Evolutionary conservation across 73 alveolate species (phyloP), one percentile per base, ranked within the genome.

Genomic region (Paramecium tetraurelia): DNA sequence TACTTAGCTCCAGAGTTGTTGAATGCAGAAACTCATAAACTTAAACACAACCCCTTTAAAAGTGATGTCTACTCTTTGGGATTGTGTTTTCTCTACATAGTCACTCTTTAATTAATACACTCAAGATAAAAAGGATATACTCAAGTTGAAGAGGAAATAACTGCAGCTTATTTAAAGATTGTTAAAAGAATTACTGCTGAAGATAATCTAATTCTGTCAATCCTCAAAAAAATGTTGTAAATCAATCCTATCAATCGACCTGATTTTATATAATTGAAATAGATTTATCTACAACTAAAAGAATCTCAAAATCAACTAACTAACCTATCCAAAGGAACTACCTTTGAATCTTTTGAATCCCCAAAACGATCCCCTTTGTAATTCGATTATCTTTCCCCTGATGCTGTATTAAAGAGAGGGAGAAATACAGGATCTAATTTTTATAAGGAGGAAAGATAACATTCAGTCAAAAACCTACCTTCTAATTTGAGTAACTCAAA

Each of bases 1-100:
- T 77, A 29, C 27, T 43, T 40, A 21, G 41, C 89, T 9, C 72
- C 72, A 20, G 75, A 77, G 44, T 43, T 77, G 24, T 77, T 40
- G 29, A 29, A 43, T 40, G 43, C 89, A 6, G 41, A 77, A 43
- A 21, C 41, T 11, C 14, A 36, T 29, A 12, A 33, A 21, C 21
- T 77, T 77, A 77, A 77, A 36, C 53, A 38, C 43, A 76, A 76
- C 20, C 71, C 70, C 36, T 76, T 76, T 76, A 76, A 76, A 76
- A 40, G 71, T 21, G 89, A 76, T 76, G 89, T 76, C 8, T 77
- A 29, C 50, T 77, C 75, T 8, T 20, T 77, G 29, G 89, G 89
- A 33, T 41, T 77, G 48, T 77, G 89, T 41, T 46, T 36, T 16
- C 40, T 77, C 0, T 77, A 77, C 27, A 10, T 77, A 20, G 16